A percentile compares a stretch with the other conserved stretches of the same genome.
Conservation (phyloP, 148 eudicot species). For the Tetragonia tetragonoides region DNA sequence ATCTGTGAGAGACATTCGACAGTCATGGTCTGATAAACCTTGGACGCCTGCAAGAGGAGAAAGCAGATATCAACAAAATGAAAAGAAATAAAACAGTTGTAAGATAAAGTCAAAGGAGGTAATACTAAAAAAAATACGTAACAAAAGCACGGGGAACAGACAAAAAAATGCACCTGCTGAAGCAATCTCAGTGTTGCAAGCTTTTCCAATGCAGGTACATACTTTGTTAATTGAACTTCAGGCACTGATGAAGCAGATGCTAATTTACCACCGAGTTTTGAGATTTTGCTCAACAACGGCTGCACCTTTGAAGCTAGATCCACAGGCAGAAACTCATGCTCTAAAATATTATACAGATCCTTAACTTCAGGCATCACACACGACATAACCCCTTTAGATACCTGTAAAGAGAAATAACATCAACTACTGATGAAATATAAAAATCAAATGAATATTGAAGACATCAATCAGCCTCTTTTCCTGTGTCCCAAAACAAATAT, state of each 20-base stretch:
- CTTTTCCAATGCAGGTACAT: constrained; percentile 74
- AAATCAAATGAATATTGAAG: neutral
- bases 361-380: constrained; percentile 91
- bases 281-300: constrained; percentile 66
- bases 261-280: constrained; percentile 83
- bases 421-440: neutral
- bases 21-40: constrained; percentile 79
- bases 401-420: constrained; percentile 34
- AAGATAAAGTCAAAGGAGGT: neutral
- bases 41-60: constrained; percentile 62
- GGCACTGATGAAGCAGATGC: constrained; percentile 86
- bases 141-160: neutral
- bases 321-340: constrained; percentile 69
- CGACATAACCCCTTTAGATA: constrained; percentile 80
- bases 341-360: constrained; percentile 83
- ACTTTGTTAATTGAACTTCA: constrained; percentile 76
- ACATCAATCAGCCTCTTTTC: neutral
- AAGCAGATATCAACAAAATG: constrained; percentile 17
- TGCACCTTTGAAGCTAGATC: constrained; percentile 71
- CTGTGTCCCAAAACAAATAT: too few relatives aligned
- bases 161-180: constrained; percentile 56
- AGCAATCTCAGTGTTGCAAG: constrained; percentile 77
- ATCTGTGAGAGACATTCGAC: constrained; percentile 62
- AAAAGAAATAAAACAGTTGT: neutral
- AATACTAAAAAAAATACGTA: neutral